These are phyloP conservation scores for Ganoderma multipileum DNA, from an alignment of 1,284 basidiomycete species.

Conservation along the genomic window DNA sequence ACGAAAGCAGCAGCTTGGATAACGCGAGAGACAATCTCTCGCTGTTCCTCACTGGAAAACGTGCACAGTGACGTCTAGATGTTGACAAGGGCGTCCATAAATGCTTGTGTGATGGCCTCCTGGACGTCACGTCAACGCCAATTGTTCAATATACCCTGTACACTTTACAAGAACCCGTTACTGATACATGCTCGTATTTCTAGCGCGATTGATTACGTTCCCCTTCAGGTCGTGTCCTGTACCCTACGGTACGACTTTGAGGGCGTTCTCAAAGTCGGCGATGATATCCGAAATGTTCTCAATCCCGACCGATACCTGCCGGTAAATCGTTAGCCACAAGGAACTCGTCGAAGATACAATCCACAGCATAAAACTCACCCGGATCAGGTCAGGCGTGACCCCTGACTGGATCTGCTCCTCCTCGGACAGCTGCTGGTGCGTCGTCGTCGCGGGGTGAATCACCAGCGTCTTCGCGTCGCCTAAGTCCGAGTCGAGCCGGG, in stretches of 20 bases:
- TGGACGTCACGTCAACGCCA: neutral
- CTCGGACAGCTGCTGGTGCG: slow-evolving; percentile 79
- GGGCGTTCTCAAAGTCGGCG: slow-evolving; percentile 80
- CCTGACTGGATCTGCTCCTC: slow-evolving; percentile 77
- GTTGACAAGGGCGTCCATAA: too few relatives aligned
- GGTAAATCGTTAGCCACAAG: neutral
- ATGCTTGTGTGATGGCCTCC: neutral
- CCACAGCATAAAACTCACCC: slow-evolving; percentile 52
- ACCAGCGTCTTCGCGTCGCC: slow-evolving; percentile 5
- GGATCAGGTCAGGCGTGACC: slow-evolving; percentile 83
- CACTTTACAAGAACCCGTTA: neutral
- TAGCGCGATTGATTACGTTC: neutral
- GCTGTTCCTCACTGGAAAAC: slow-evolving; percentile 7
- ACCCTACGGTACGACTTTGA: slow-evolving; percentile 41
- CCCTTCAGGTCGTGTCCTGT: neutral
- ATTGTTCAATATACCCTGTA: neutral
- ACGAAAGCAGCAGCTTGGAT: neutral
- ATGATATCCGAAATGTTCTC: slow-evolving; percentile 89
- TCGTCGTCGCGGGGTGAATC: slow-evolving; percentile 61
- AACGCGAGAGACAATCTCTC: slow-evolving; percentile 7
- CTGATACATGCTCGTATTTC: neutral
- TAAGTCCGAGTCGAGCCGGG: neutral
- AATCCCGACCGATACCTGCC: slow-evolving; percentile 75
- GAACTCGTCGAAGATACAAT: neutral
- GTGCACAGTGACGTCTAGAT: neutral